Evolutionary conservation across 2,329 filamentous ascomycete genomes (phyloP), one percentile per base, ranked within the genome.

Genomic region (Bisporella sp.): DNA sequence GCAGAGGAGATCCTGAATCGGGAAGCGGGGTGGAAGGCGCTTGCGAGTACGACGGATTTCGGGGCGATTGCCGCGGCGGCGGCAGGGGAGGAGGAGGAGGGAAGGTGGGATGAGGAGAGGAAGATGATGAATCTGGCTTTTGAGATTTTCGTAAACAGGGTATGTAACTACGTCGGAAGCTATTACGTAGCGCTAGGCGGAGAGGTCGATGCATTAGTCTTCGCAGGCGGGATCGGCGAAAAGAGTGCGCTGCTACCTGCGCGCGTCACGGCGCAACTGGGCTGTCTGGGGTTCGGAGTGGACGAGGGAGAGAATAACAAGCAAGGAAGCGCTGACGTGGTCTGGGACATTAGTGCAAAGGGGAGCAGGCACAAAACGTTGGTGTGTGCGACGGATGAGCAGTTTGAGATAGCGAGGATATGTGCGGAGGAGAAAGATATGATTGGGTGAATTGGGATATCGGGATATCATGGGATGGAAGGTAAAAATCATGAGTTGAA

Each of bases 1-100:
- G 90, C 90, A 3, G 90, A 96, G 67, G 84, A 93, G 66, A 93
- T 95, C 50, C 79, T 95, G 52, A 95, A 96, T 72, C 91, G 91
- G 68, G 72, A 90, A 64, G 82, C 82, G 47, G 90, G 90, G 2
- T 95, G 90, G 90, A 87, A 87, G 63, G 78, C 84, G 0, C 71
- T 96, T 31, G 87, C 89, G 0, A 89, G 90, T 1, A 95, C 89
- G 1, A 92, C 89, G 5, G 80, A 95, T 66, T 96, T 96, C 64
- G 80, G 81, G 3, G 66, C 73, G 48, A 92, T 96, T 56, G 69
- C 74, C 0, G n/a, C n/a, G n/a, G n/a, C n/a, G n/a, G n/a, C n/a
- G n/a, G n/a, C n/a, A n/a, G n/a, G n/a, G n/a, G n/a, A n/a, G n/a
- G n/a, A n/a, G n/a, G n/a, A n/a, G n/a, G n/a, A n/a, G n/a, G n/a